A percentile compares a stretch with the other conserved stretches of the same genome.
Conservation (phyloP, 768 basidiomycete species). For the Cantharellus anzutake region DNA sequence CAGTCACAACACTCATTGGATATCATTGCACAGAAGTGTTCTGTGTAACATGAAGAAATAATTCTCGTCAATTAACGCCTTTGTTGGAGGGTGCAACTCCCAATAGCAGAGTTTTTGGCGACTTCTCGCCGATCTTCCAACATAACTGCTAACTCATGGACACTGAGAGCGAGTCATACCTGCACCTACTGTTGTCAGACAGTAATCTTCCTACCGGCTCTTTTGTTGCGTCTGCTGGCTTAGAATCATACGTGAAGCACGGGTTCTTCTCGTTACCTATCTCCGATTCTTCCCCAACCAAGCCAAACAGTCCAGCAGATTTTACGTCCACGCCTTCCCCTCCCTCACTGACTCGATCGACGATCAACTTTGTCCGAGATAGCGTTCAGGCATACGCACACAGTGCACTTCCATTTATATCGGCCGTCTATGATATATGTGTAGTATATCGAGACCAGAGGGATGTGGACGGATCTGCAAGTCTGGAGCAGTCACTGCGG, state of each 20-base stretch:
- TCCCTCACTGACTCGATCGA: conserved; percentile 4
- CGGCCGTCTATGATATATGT: conserved; percentile 37
- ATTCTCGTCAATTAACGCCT: no score
- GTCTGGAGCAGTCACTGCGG: conserved; percentile 18
- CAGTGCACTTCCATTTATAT: conserved; percentile 60
- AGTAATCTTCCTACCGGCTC: conserved; percentile 94
- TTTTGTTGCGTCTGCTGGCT: conserved; percentile 84
- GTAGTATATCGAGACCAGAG: conserved; percentile 7
- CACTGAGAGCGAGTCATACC: conserved; percentile 30
- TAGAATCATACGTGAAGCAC: conserved; percentile 80
- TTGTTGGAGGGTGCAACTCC: no score
- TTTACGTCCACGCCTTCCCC: conserved; percentile 1
- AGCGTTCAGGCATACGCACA: conserved; percentile 62
- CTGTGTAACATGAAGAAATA: no score
- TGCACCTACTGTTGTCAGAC: conserved; percentile 67
- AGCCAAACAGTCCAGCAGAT: conserved; percentile 12
- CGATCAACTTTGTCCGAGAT: conserved; percentile 43
- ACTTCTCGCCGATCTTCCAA: no score
- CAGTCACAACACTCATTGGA: no score
- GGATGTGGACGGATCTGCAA: not conserved
- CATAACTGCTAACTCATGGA: not conserved
- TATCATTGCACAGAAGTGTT: no score
- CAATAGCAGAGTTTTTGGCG: no score
- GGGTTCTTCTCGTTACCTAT: conserved; percentile 35
- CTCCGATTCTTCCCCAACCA: conserved; percentile 10